Conservation (phyloP, 148 eudicot species). For the Persicaria tinctoria region DNA sequence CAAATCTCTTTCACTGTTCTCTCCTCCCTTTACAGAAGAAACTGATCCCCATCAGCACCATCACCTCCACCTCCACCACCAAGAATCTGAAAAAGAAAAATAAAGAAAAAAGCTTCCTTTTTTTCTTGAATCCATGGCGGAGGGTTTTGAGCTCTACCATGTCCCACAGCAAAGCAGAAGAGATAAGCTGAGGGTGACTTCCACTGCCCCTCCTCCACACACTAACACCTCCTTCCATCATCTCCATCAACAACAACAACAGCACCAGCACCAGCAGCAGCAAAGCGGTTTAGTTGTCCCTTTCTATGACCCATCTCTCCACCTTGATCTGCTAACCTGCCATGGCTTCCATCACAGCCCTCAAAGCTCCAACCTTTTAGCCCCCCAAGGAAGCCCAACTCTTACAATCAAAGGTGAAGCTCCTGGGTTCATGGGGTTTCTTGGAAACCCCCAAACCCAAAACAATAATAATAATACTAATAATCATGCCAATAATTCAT, state of each 20-base stretch:
- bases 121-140: slow-evolving; percentile 8
- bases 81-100: background rate
- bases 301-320: slow-evolving; percentile 31
- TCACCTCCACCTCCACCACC: background rate
- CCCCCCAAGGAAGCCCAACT: slow-evolving; percentile 2
- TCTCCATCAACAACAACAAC: background rate
- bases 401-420: slow-evolving; percentile 21
- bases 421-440: slow-evolving; percentile 25
- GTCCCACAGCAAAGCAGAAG: slow-evolving; percentile 57
- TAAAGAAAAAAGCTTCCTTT: background rate
- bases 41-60: background rate
- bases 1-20: slow-evolving; percentile 15
- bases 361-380: slow-evolving; percentile 9
- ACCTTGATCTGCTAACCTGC: slow-evolving; percentile 30
- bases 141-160: slow-evolving; percentile 27
- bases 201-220: background rate
- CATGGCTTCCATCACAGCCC: slow-evolving; percentile 16
- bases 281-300: slow-evolving; percentile 26
- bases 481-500: background rate
- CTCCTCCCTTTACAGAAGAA: background rate
- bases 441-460: slow-evolving; percentile 9
- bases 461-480: background rate
- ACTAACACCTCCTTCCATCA: background rate
- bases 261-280: slow-evolving; percentile 15
- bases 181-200: slow-evolving; percentile 40